Evolutionary conservation across 2,329 filamentous ascomycete genomes (phyloP), one percentile per base, ranked within the genome.

Genomic region (Gremmenia infestans): DNA sequence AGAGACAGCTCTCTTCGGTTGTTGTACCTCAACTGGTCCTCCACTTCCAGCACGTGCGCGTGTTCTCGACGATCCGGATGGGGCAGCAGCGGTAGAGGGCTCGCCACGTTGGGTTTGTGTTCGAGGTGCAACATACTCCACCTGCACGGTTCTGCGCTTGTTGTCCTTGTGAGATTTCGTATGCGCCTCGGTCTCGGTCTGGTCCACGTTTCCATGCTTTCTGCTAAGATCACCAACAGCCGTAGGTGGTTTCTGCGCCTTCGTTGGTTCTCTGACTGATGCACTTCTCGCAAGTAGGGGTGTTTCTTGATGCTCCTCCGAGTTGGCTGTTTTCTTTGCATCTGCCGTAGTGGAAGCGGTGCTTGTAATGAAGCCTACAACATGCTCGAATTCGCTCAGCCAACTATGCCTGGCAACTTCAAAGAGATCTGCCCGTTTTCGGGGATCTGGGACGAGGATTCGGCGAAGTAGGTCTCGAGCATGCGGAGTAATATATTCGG

Each of bases 321-420:
- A 70, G 22, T 83, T 78, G 9, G 89, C 81, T 1, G 89, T 88
- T 2, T 89, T 86, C 64, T 91, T 89, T 63, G 91, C 86, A 65
- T 97, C 92, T 50, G 82, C 85, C 11, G 90, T 85, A 52, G 88
- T 90, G 8, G 93, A 97, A 4, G 91, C 96, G 69, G 87, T 93
- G 73, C 94, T 97, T 22, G 94, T 97, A 68, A 99, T 97, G 71
- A 97, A 92, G 68, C 92, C 90, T 49, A 99, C 93, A 49, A 97
- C 87, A 70, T 96, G 90, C n/a, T 92, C 88, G 70, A 94, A 99
- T 70, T 97, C 94, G 74, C 89, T 96, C 63, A 99, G 76, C 94
- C 94, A 99, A 75, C 94, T 99, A 74, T 99, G 94, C 52, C 94
- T 85, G 48, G 94, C 94, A 45, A 99, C 94, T 71, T 99, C 94